Conservation (phyloP, 352 stramenopile genomes). For the Phytophthora ohioensis region DNA sequence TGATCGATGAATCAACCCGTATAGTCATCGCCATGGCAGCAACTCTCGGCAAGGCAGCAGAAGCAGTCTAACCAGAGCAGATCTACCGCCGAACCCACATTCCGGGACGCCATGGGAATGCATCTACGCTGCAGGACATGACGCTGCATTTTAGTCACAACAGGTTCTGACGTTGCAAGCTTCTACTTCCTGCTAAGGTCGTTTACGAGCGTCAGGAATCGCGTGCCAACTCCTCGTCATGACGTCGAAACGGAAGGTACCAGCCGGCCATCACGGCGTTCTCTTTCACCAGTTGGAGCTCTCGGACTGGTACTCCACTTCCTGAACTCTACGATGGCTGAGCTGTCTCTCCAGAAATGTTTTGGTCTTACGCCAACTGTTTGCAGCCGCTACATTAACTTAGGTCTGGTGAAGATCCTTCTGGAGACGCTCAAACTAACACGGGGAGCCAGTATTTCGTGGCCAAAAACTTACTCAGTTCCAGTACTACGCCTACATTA, state of each 20-base stretch:
- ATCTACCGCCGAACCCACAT: constrained; percentile 8
- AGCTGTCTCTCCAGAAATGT: constrained; percentile 23
- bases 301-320: constrained; percentile 31
- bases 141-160: constrained; percentile 26
- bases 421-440: neutral
- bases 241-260: constrained; percentile 11
- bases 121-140: constrained; percentile 20
- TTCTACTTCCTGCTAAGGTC: constrained; percentile 20
- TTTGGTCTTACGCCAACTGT: constrained; percentile 31
- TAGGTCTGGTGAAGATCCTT: constrained; percentile 26
- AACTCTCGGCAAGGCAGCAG: constrained; percentile 1
- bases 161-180: constrained; percentile 17
- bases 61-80: constrained; percentile 1
- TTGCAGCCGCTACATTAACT: constrained; percentile 23
- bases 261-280: constrained; percentile 7
- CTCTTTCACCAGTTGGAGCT: constrained; percentile 3
- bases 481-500: too few relatives aligned
- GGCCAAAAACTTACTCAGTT: neutral
- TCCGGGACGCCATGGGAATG: constrained; percentile 18
- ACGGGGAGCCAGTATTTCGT: constrained; percentile 8
- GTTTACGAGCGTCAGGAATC: constrained; percentile 12
- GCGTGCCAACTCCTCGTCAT: neutral
- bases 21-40: constrained; percentile 1
- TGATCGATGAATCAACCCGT: neutral
- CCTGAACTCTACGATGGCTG: constrained; percentile 26